A percentile compares a stretch with the other conserved stretches of the same genome.
These are phyloP conservation scores for Flaveria floridana DNA, from an alignment of 140 eudicot species.

Conservation along the genomic window DNA sequence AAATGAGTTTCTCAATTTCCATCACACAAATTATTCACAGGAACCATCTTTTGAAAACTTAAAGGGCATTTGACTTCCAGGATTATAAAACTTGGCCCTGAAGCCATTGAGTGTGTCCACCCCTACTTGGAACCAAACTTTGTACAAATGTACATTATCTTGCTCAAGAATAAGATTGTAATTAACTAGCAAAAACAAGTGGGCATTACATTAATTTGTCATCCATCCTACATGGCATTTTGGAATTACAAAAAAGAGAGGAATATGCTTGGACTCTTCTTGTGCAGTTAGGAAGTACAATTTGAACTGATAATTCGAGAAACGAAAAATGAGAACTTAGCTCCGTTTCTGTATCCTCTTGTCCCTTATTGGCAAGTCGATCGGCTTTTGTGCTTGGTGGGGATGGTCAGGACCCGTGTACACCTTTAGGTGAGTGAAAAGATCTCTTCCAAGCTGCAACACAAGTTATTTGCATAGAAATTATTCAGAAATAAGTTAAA, in stretches of 20 bases:
- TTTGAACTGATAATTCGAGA: constrained; percentile 15
- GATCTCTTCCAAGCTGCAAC: constrained; percentile 85
- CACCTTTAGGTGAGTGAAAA: constrained; percentile 89
- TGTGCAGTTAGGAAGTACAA: constrained; percentile 16
- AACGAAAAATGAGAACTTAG: constrained; percentile 29
- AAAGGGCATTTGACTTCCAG: no score
- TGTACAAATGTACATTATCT: neutral
- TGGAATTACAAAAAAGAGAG: neutral
- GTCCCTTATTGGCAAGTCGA: constrained; percentile 76
- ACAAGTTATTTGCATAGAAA: constrained; percentile 18
- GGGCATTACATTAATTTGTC: constrained; percentile 6
- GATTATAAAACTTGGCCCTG: neutral
- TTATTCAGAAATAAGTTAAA: neutral
- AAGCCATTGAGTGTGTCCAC: neutral
- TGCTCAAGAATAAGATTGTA: neutral
- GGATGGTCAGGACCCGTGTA: constrained; percentile 85
- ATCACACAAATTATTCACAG: no score
- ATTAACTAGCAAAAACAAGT: constrained; percentile 14
- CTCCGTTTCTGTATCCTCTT: constrained; percentile 66
- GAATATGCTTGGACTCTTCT: constrained; percentile 7
- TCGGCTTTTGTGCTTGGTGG: constrained; percentile 83
- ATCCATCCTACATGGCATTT: constrained; percentile 21
- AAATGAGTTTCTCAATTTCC: no score
- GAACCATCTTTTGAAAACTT: no score
- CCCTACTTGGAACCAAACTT: neutral